phyloP scores from a whole-genome alignment of 108 stramenopile genomes.

The Chaetoceros muelleri region DNA sequence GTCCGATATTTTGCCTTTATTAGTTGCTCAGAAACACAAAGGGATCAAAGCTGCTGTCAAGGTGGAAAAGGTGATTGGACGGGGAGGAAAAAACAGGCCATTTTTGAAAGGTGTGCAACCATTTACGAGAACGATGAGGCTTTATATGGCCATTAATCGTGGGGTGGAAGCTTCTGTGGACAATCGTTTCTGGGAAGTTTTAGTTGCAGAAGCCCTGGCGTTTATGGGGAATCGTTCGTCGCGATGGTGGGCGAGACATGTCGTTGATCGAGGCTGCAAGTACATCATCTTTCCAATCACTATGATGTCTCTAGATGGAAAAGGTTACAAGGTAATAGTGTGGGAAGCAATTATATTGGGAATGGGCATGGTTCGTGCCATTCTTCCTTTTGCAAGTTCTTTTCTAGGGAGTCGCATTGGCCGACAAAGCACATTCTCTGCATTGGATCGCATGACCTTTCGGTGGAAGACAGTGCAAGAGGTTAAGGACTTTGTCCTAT shows the following conservation, averaged over 20 bases:
- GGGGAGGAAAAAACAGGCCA: slow-evolving; percentile 24
- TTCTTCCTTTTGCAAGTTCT: slow-evolving; percentile 37
- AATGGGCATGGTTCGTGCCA: slow-evolving; percentile 42
- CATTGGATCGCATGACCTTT: slow-evolving; percentile 28
- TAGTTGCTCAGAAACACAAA: slow-evolving; percentile 22
- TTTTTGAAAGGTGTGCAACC: slow-evolving; percentile 36
- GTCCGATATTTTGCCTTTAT: slow-evolving; percentile 17
- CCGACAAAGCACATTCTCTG: slow-evolving; percentile 33
- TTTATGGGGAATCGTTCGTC: slow-evolving; percentile 64
- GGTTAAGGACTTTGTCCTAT: slow-evolving; percentile 34
- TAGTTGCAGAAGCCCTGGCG: slow-evolving; percentile 35
- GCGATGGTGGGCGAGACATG: slow-evolving; percentile 30
- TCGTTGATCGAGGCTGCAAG: slow-evolving; percentile 23
- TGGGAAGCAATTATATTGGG: slow-evolving; percentile 36
- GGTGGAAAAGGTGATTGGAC: slow-evolving; percentile 47
- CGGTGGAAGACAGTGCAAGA: slow-evolving; percentile 50
- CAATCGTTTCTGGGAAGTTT: slow-evolving; percentile 29
- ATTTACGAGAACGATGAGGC: slow-evolving; percentile 38
- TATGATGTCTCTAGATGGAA: slow-evolving; percentile 22
- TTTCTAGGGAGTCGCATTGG: slow-evolving; percentile 60
- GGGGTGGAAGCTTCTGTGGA: slow-evolving; percentile 42
- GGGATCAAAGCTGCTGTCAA: slow-evolving; percentile 33
- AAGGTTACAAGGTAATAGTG: slow-evolving; percentile 26
- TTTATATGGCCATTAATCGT: slow-evolving; percentile 41
- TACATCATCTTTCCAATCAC: slow-evolving; percentile 31